phyloP scores from a whole-genome alignment of 2,329 filamentous ascomycete species.

The Phaeosphaeriaceae sp. region DNA sequence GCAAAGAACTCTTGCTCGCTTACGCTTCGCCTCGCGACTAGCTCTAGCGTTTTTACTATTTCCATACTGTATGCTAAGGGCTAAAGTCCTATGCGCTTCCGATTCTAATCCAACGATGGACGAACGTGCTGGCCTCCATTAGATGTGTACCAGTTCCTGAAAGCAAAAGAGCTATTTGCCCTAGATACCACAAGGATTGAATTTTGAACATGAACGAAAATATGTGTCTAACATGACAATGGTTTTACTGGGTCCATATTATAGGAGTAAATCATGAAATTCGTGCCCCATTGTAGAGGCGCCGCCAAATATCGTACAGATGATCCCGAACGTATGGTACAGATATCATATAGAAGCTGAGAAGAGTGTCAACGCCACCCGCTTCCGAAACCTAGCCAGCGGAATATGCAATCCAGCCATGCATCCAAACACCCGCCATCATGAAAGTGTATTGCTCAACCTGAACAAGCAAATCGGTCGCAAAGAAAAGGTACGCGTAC shows the following conservation, averaged over 20 bases:
- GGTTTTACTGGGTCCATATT: background rate
- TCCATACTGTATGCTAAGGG: no score
- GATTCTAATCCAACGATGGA: no score
- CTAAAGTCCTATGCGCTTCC: no score
- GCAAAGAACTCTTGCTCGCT: no score
- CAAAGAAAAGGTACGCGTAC: constrained; percentile 20
- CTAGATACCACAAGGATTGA: no score
- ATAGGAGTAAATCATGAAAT: background rate
- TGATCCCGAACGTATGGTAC: constrained; percentile 39
- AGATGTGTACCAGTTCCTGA: no score
- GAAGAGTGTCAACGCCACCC: constrained; percentile 46
- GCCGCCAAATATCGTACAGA: constrained; percentile 32
- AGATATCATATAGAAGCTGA: constrained; percentile 45
- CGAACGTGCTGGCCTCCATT: no score
- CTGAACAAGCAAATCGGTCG: constrained; percentile 22
- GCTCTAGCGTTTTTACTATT: no score
- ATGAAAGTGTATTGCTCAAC: constrained; percentile 15
- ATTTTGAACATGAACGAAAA: background rate
- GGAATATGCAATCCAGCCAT: constrained; percentile 39
- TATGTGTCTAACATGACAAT: background rate
- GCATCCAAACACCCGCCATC: constrained; percentile 27
- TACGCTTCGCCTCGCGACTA: no score
- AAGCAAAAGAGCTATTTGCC: no score
- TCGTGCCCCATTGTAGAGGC: background rate
- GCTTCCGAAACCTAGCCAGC: constrained; percentile 31